A percentile compares a stretch with the other conserved stretches of the same genome.
These are phyloP conservation scores for Aspergillus kassunensis DNA, from an alignment of 495 filamentous ascomycete species.

Conservation along the genomic window DNA sequence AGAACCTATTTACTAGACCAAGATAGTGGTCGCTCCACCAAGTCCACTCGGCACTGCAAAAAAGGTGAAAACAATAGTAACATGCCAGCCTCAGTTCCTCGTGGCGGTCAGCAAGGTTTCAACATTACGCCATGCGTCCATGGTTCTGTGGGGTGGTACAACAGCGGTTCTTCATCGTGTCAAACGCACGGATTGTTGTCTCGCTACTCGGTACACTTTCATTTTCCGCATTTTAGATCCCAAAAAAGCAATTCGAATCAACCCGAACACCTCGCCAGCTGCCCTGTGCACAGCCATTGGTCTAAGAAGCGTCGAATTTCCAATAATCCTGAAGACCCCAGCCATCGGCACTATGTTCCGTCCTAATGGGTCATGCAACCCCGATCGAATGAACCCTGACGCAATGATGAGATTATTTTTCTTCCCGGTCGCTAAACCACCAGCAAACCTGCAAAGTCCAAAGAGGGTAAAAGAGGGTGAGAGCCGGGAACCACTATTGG, in stretches of 20 bases:
- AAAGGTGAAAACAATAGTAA: too few species aligned
- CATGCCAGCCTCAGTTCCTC: slow-evolving; percentile 10
- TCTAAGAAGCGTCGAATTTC: too few species aligned
- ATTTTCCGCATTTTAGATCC: too few species aligned
- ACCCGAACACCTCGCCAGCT: too few species aligned
- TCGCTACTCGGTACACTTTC: too few species aligned
- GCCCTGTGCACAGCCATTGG: too few species aligned
- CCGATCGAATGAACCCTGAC: neutral
- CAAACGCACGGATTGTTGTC: neutral
- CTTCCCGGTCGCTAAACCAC: too few species aligned
- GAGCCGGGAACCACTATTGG: neutral
- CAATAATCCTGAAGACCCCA: neutral
- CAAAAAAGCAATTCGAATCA: neutral
- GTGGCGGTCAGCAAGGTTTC: slow-evolving; percentile 7
- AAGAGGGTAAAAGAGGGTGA: neutral
- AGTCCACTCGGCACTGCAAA: neutral
- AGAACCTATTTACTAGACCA: neutral
- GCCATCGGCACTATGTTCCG: too few species aligned
- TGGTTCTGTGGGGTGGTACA: neutral
- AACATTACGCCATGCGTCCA: neutral
- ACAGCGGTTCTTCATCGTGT: neutral
- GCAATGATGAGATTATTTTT: neutral
- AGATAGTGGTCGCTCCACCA: neutral
- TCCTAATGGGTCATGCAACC: neutral
- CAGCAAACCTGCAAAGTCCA: too few species aligned